phyloP scores from a whole-genome alignment of 768 basidiomycete genomes.

The Lactifluus piperatus region DNA sequence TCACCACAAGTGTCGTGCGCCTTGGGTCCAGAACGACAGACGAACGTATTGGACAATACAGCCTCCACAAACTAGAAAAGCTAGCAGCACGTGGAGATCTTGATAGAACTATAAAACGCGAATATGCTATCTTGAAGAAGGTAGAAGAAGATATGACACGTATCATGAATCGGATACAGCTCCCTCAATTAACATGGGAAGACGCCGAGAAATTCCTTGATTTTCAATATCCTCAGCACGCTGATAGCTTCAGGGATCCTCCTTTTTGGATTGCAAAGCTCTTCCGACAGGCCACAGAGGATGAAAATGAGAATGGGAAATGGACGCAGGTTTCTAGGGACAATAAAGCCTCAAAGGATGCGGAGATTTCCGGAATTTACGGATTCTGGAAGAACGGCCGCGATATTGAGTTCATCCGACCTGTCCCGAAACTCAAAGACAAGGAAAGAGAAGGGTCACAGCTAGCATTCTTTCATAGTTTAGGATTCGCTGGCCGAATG shows the following conservation, averaged over 20 bases:
- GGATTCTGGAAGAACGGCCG: constrained; percentile 14
- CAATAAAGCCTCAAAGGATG: neutral
- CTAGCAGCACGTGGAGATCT: constrained; percentile 36
- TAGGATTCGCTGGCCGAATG: constrained; percentile 28
- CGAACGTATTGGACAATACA: constrained; percentile 50
- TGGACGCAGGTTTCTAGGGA: constrained; percentile 1
- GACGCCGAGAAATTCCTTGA: constrained; percentile 37
- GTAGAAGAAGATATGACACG: constrained; percentile 39
- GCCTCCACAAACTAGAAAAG: constrained; percentile 49
- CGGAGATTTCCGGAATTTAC: constrained; percentile 7
- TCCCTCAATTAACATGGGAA: constrained; percentile 7
- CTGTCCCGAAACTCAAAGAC: neutral
- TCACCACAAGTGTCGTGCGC: constrained; percentile 57
- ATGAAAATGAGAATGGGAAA: constrained; percentile 13
- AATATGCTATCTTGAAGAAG: constrained; percentile 34
- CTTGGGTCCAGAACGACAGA: constrained; percentile 58
- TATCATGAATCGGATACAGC: constrained; percentile 33
- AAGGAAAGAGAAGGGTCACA: neutral
- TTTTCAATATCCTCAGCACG: constrained; percentile 41
- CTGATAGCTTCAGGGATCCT: constrained; percentile 32
- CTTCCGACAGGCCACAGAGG: neutral
- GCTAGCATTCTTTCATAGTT: constrained; percentile 29
- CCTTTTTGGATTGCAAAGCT: constrained; percentile 27
- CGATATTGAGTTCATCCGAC: constrained; percentile 16
- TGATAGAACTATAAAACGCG: constrained; percentile 27